Conservation (phyloP, 768 basidiomycete genomes). For the Suillus alpinus region DNA sequence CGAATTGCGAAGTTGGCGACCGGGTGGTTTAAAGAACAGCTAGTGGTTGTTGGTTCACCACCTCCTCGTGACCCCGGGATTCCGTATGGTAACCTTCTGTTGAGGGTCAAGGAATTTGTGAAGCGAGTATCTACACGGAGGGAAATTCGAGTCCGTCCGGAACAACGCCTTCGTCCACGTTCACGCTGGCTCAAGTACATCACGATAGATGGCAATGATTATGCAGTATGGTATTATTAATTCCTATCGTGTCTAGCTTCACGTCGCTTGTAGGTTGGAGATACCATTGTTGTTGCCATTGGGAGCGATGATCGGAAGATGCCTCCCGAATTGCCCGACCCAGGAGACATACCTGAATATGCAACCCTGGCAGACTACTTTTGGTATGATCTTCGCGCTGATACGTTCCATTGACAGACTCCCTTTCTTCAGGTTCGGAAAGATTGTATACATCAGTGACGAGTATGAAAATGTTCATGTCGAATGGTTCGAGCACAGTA, state of each 20-base stretch:
- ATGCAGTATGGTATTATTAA: constrained; percentile 33
- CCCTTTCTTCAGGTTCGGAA: constrained; percentile 56
- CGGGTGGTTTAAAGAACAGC: constrained; percentile 51
- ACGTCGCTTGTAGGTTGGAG: constrained; percentile 48
- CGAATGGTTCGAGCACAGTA: constrained; percentile 74
- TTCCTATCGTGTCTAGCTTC: not conserved
- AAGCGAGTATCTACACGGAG: constrained; percentile 14
- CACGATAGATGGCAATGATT: constrained; percentile 41
- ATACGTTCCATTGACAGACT: not conserved
- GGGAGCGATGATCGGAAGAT: constrained; percentile 29
- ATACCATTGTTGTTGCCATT: constrained; percentile 53
- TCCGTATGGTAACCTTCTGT: constrained; percentile 10
- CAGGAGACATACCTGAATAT: constrained; percentile 32
- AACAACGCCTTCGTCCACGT: constrained; percentile 33
- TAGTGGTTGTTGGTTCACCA: constrained; percentile 51
- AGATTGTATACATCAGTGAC: constrained; percentile 52
- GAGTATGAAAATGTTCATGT: constrained; percentile 50
- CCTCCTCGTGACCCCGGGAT: constrained; percentile 19
- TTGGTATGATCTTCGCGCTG: constrained; percentile 42
- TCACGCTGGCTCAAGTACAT: constrained; percentile 39
- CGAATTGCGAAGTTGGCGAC: constrained; percentile 49
- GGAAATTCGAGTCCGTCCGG: constrained; percentile 17
- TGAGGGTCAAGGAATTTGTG: constrained; percentile 22
- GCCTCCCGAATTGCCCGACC: constrained; percentile 33
- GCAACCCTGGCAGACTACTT: constrained; percentile 56